Evolutionary conservation across 805 yeast species (phyloP).

Genomic region (Suhomyces emberorum): DNA sequence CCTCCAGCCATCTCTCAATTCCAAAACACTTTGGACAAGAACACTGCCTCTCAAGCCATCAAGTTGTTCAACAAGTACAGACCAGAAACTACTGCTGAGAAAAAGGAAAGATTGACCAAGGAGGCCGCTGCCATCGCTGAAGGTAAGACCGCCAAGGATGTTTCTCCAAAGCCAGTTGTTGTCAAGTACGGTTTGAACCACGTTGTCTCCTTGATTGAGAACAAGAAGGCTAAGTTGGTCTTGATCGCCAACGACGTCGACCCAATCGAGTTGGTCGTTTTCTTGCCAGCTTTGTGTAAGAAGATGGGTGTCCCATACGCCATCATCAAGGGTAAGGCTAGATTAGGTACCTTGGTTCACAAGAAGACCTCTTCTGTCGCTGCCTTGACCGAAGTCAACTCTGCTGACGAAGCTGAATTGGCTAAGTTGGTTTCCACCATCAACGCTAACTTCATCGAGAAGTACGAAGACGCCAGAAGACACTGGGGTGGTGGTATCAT

Average conservation of each 20-base stretch:
- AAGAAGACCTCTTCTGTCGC: conserved; percentile 96
- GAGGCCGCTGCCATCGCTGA: conserved; percentile 99
- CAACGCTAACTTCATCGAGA: conserved; percentile 88
- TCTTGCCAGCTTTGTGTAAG: conserved; percentile 98
- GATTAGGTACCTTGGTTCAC: conserved; percentile 96
- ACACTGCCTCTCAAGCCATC: conserved; percentile 96
- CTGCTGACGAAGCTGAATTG: conserved; percentile 93
- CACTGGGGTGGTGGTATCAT: conserved; percentile 99
- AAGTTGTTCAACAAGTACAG: conserved; percentile 98
- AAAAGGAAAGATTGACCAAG: conserved; percentile 98
- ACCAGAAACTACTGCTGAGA: conserved; percentile 96
- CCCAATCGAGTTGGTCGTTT: conserved; percentile 96
- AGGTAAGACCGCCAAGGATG: conserved; percentile 96
- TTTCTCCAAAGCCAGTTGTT: conserved; percentile 92
- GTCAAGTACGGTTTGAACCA: conserved; percentile 99
- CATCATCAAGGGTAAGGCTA: conserved; percentile 96
- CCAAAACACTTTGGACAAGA: conserved; percentile 94
- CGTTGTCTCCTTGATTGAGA: conserved; percentile 94
- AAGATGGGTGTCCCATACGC: conserved; percentile 99
- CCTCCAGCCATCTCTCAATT: conserved; percentile 98
- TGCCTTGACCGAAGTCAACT: conserved; percentile 90
- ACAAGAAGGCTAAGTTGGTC: conserved; percentile 97
- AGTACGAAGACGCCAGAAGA: conserved; percentile 93
- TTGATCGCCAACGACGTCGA: conserved; percentile 98
- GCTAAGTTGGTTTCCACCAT: conserved; percentile 90